A percentile compares a stretch with the other conserved stretches of the same genome.
Evolutionary conservation across 768 basidiomycete species (phyloP).

Genomic region (Suillus hirtellus): DNA sequence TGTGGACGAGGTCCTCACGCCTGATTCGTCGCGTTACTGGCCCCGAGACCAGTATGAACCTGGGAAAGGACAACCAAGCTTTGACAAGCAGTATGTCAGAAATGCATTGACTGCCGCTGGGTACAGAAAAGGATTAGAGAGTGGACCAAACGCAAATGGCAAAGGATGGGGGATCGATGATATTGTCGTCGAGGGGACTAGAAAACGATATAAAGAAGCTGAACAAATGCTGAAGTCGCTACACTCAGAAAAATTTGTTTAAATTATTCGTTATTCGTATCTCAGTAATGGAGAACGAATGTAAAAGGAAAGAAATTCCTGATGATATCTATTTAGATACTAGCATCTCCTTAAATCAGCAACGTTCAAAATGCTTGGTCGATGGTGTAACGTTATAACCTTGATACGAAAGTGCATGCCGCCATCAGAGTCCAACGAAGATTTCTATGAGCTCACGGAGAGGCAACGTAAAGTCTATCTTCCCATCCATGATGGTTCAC

Average conservation of each 20-base stretch:
- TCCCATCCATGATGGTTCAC: constrained; percentile 49
- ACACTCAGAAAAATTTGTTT: neutral
- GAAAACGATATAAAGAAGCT: constrained; percentile 77
- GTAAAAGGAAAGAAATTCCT: neutral
- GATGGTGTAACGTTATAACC: constrained; percentile 55
- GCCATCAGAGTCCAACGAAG: constrained; percentile 66
- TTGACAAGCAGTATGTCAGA: constrained; percentile 95
- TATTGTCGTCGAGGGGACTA: constrained; percentile 75
- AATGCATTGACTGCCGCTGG: constrained; percentile 82
- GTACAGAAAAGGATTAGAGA: constrained; percentile 78
- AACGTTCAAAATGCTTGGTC: constrained; percentile 65
- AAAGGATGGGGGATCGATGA: constrained; percentile 81
- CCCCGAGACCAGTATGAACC: constrained; percentile 69
- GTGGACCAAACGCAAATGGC: constrained; percentile 63
- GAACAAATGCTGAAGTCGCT: constrained; percentile 51
- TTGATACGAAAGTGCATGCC: constrained; percentile 59
- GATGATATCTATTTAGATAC: constrained; percentile 10
- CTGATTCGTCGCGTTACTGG: constrained; percentile 98
- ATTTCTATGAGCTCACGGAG: constrained; percentile 66
- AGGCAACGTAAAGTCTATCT: constrained; percentile 68
- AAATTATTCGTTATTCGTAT: neutral
- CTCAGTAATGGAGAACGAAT: neutral
- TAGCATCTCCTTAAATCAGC: constrained; percentile 43
- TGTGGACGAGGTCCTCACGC: constrained; percentile 95
- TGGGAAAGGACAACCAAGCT: constrained; percentile 82